A percentile compares a stretch with the other conserved stretches of the same genome.
Conservation (phyloP, 2,329 filamentous ascomycete species). For the Teratosphaeriaceae sp. region DNA sequence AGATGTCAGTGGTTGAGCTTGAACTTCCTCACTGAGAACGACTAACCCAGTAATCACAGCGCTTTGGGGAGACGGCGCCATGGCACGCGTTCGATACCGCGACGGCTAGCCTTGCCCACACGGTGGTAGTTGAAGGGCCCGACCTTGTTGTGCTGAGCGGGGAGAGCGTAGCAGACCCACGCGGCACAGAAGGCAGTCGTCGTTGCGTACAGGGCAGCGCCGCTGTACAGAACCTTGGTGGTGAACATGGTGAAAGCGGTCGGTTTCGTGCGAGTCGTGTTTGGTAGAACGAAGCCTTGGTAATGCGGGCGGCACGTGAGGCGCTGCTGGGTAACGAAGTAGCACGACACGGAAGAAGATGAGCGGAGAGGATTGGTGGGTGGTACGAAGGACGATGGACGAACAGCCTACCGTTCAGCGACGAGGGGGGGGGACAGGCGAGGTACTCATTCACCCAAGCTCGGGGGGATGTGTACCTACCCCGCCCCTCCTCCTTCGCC, state of each 20-base stretch:
- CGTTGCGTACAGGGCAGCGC: slow-evolving; percentile 25
- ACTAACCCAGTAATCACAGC: slow-evolving; percentile 19
- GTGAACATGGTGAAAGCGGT: no score
- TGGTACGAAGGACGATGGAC: not conserved
- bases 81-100: slow-evolving; percentile 17
- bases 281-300: slow-evolving; percentile 6
- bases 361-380: not conserved
- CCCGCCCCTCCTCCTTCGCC: not conserved
- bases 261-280: slow-evolving; percentile 1
- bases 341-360: slow-evolving; percentile 5
- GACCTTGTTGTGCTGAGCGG: slow-evolving; percentile 23
- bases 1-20: slow-evolving; percentile 5
- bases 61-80: slow-evolving; percentile 26
- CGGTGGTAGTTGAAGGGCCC: slow-evolving; percentile 30
- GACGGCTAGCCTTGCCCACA: slow-evolving; percentile 17
- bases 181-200: slow-evolving; percentile 25
- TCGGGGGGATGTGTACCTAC: not conserved
- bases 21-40: not conserved
- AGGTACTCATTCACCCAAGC: slow-evolving; percentile 3
- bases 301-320: not conserved
- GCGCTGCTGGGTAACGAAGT: not conserved
- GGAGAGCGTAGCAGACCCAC: slow-evolving; percentile 24
- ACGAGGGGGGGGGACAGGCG: slow-evolving; percentile 3
- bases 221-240: slow-evolving; percentile 20
- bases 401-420: slow-evolving; percentile 3